phyloP scores from a whole-genome alignment of 257 asterid species.

The Echium plantagineum region DNA sequence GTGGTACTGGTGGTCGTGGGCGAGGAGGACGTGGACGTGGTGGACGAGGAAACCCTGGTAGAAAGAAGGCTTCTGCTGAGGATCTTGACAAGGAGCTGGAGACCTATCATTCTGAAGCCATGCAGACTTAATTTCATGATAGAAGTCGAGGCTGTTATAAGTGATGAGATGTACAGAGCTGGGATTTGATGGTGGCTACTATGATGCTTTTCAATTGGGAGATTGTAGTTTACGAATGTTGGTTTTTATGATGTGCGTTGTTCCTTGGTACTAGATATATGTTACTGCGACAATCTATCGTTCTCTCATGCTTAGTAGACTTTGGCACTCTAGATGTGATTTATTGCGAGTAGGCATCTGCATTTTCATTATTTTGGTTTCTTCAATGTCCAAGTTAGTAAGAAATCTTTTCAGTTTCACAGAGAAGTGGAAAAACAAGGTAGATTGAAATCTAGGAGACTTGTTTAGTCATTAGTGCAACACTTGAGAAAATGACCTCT shows the following conservation, averaged over 20 bases:
- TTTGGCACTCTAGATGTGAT: too few species aligned
- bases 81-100: slow-evolving; percentile 71
- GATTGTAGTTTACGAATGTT: neutral
- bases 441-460: too few species aligned
- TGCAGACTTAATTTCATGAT: slow-evolving; percentile 13
- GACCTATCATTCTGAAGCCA: slow-evolving; percentile 49
- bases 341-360: too few species aligned
- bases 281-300: too few species aligned
- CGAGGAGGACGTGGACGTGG: slow-evolving; percentile 19
- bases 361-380: too few species aligned
- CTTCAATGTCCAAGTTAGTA: too few species aligned
- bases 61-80: slow-evolving; percentile 50
- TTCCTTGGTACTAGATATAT: too few species aligned
- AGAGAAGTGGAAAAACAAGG: too few species aligned
- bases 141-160: neutral
- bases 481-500: too few species aligned
- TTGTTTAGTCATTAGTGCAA: too few species aligned
- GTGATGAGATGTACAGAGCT: neutral
- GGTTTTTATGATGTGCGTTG: neutral
- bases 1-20: slow-evolving; percentile 18
- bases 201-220: neutral
- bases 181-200: neutral
- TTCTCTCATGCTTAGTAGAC: too few species aligned
- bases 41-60: slow-evolving; percentile 37
- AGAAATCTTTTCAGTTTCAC: too few species aligned